Evolutionary conservation across 192 early-diverging fungal genomes (phyloP).

Genomic region (Entomortierella parvispora): DNA sequence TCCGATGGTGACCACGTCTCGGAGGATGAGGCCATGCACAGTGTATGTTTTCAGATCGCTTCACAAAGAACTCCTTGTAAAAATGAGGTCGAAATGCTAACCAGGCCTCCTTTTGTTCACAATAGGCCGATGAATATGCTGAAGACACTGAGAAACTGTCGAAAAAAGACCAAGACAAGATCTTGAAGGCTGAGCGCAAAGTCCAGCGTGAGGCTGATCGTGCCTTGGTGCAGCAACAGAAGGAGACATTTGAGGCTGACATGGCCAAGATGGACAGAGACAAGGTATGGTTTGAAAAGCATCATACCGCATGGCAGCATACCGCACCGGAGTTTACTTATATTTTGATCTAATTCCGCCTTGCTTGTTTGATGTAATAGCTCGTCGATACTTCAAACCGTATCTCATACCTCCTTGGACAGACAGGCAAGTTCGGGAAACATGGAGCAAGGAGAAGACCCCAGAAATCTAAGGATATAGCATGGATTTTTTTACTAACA

Average conservation of each 20-base stretch:
- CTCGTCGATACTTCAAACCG: constrained; percentile 48
- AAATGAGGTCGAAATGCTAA: background rate
- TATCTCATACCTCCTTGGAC: constrained; percentile 47
- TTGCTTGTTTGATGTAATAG: constrained; percentile 5
- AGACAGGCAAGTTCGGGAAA: constrained; percentile 23
- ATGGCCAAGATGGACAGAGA: constrained; percentile 44
- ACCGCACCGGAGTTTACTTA: background rate
- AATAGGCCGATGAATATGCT: constrained; percentile 24
- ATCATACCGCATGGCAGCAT: background rate
- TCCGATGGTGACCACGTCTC: constrained; percentile 21
- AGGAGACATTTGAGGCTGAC: constrained; percentile 42
- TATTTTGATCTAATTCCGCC: background rate
- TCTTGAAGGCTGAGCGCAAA: constrained; percentile 45
- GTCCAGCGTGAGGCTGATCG: constrained; percentile 42
- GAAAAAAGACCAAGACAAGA: constrained; percentile 35
- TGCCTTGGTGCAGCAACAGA: constrained; percentile 44
- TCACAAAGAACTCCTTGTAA: background rate
- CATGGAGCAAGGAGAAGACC: background rate
- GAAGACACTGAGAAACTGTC: constrained; percentile 10
- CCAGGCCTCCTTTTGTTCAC: background rate
- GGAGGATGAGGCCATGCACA: constrained; percentile 46
- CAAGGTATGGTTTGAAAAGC: constrained; percentile 46
- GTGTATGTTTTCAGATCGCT: constrained; percentile 13
- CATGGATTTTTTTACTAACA: background rate
- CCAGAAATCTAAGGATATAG: background rate